Percentiles rank a stretch among this genome's conserved stretches.
Conservation (phyloP, 805 yeast genomes). For the Zygoascus bituminiphila region DNA sequence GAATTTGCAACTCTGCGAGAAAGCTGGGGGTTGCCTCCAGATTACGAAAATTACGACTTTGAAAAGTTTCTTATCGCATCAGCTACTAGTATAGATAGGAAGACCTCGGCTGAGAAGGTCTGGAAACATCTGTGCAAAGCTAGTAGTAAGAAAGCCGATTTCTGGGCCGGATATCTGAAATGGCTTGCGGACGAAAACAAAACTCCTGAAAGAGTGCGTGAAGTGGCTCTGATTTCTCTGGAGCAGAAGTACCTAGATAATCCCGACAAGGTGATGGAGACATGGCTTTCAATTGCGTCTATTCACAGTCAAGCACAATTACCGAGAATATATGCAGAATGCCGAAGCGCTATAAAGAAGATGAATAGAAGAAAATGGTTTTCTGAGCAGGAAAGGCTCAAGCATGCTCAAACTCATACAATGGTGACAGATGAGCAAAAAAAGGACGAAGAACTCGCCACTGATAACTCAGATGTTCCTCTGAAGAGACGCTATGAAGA, state of each 20-base stretch:
- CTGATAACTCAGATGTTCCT: background rate
- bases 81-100: background rate
- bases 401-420: slow-evolving; percentile 19
- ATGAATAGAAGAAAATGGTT: slow-evolving; percentile 7
- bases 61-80: background rate
- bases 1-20: background rate
- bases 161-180: slow-evolving; percentile 40
- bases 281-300: background rate
- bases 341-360: background rate
- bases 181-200: slow-evolving; percentile 28
- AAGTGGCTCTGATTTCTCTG: background rate
- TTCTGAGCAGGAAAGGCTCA: slow-evolving; percentile 22
- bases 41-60: background rate
- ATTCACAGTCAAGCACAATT: background rate
- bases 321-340: background rate
- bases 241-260: background rate
- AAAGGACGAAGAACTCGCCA: background rate
- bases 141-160: slow-evolving; percentile 21
- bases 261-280: background rate
- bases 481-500: background rate
- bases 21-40: background rate
- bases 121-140: background rate
- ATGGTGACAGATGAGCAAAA: slow-evolving; percentile 20
- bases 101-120: background rate
- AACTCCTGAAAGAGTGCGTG: background rate